phyloP scores from a whole-genome alignment of 1,284 basidiomycete genomes.

The Waitea zeae region DNA sequence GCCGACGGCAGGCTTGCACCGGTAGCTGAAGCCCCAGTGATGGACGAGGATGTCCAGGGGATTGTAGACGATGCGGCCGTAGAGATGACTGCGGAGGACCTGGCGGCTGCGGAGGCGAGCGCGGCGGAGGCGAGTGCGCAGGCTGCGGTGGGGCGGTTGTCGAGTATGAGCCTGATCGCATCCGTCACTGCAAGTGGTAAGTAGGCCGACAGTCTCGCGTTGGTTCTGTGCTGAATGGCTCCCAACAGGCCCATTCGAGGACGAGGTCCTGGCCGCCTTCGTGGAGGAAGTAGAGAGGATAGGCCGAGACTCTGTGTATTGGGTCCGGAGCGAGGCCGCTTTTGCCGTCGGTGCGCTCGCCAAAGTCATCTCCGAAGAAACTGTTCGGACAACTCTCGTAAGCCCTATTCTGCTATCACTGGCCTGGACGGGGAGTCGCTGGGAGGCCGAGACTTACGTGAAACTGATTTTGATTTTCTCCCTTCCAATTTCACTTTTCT shows the following conservation, averaged over 20 bases:
- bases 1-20: too few species aligned
- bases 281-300: slow-evolving; percentile 72
- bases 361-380: slow-evolving; percentile 64
- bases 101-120: slow-evolving; percentile 5
- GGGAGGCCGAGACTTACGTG: background rate
- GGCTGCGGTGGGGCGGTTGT: slow-evolving; percentile 74
- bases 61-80: background rate
- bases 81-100: background rate
- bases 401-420: slow-evolving; percentile 12
- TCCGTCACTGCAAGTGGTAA: slow-evolving; percentile 63
- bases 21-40: too few species aligned
- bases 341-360: slow-evolving; percentile 80
- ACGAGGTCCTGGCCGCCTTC: slow-evolving; percentile 50
- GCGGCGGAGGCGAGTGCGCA: slow-evolving; percentile 35
- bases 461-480: background rate
- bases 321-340: slow-evolving; percentile 82
- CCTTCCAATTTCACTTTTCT: slow-evolving; percentile 3
- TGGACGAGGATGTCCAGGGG: too few species aligned
- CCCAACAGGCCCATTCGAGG: slow-evolving; percentile 35
- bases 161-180: slow-evolving; percentile 88
- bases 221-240: background rate
- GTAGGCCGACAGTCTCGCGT: slow-evolving; percentile 9
- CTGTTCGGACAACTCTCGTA: slow-evolving; percentile 50
- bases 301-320: slow-evolving; percentile 62
- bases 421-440: background rate